Evolutionary conservation across 2,329 filamentous ascomycete genomes (phyloP).

Genomic region (Hypoxylon sp.): DNA sequence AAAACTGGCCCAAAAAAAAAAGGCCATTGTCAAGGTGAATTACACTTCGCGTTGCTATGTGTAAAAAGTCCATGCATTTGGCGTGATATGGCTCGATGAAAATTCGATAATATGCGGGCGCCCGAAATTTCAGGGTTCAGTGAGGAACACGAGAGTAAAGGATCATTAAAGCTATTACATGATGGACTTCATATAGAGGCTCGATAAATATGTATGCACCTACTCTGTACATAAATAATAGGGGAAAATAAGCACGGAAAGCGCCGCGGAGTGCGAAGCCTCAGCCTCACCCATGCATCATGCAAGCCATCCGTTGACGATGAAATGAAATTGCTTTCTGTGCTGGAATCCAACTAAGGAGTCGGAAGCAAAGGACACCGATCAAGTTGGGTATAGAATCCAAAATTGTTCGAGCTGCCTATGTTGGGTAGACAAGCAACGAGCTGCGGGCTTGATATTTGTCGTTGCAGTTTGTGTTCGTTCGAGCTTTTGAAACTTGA

Average conservation of each 20-base stretch:
- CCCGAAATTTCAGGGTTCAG: conserved; percentile 33
- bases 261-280: conserved; percentile 19
- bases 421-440: not conserved
- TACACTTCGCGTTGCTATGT: conserved; percentile 1
- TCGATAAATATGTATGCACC: not conserved
- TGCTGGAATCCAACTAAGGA: conserved; percentile 14
- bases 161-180: conserved; percentile 13
- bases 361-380: conserved; percentile 5
- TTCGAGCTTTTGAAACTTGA: not conserved
- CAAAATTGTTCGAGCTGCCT: too few relatives aligned
- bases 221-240: conserved; percentile 2
- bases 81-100: conserved; percentile 24
- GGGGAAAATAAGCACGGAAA: conserved; percentile 24
- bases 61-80: conserved; percentile 8
- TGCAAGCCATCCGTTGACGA: conserved; percentile 31
- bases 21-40: not conserved
- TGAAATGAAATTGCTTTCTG: conserved; percentile 13
- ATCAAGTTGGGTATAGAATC: conserved; percentile 9
- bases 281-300: conserved; percentile 37
- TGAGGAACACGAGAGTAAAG: conserved; percentile 31
- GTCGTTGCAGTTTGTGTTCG: conserved; percentile 14
- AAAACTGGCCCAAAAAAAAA: not conserved
- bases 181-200: conserved; percentile 8
- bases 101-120: conserved; percentile 18
- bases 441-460: not conserved